These are phyloP conservation scores for Papilionanthe hybrid DNA, from an alignment of 116 monocot genomes.

Conservation along the genomic window DNA sequence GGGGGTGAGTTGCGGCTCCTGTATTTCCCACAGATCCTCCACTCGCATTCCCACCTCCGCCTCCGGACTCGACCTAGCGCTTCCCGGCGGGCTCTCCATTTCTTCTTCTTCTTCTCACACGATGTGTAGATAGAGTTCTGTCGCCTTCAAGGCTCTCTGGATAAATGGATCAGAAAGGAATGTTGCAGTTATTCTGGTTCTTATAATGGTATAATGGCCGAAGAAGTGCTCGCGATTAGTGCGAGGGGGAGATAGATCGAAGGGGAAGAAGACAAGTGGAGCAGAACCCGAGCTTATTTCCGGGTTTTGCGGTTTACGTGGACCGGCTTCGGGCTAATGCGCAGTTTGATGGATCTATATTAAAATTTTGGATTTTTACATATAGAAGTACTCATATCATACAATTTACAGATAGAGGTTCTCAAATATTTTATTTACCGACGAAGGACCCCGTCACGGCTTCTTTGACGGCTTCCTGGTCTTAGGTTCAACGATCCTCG, in stretches of 20 bases:
- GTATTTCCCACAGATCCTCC: constrained; percentile 75
- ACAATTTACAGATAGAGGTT: too few relatives aligned
- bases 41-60: constrained; percentile 64
- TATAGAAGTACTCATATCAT: too few relatives aligned
- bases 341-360: too few relatives aligned
- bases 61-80: constrained; percentile 54
- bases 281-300: not conserved
- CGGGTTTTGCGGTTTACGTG: not conserved
- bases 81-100: constrained; percentile 45
- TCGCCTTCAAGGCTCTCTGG: not conserved
- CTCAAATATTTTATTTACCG: too few relatives aligned
- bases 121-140: too few relatives aligned
- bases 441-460: too few relatives aligned
- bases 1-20: constrained; percentile 59
- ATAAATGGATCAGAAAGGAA: constrained; percentile 5
- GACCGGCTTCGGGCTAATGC: too few relatives aligned
- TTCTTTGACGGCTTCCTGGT: too few relatives aligned
- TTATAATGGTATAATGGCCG: not conserved
- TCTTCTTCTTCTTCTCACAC: not conserved
- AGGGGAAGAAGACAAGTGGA: not conserved
- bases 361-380: too few relatives aligned
- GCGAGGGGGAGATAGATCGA: not conserved
- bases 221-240: too few relatives aligned
- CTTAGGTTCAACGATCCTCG: too few relatives aligned
- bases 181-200: not conserved